These are phyloP conservation scores for Xylariomycetidae sp. DNA, from an alignment of 2,329 filamentous ascomycete genomes.

Conservation along the genomic window DNA sequence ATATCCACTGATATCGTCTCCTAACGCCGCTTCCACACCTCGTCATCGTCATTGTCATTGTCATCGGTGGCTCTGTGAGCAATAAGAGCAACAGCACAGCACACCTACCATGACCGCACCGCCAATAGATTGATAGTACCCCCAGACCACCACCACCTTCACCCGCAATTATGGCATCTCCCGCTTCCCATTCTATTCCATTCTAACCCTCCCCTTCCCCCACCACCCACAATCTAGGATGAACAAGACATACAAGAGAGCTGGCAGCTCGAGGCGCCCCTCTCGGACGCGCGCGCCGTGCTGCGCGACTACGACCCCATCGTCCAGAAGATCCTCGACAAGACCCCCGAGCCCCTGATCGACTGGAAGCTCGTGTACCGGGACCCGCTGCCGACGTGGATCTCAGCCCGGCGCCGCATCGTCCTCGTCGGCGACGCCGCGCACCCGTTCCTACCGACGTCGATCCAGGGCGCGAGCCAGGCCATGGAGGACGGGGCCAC, in stretches of 20 bases:
- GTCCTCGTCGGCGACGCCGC: constrained; percentile 44
- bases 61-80: not conserved
- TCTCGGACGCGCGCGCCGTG: constrained; percentile 24
- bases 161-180: too few relatives aligned
- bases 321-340: constrained; percentile 37
- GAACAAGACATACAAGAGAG: constrained; percentile 24
- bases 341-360: constrained; percentile 25
- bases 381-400: constrained; percentile 35
- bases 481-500: constrained; percentile 46
- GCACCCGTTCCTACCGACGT: constrained; percentile 45
- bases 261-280: constrained; percentile 16
- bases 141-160: too few relatives aligned
- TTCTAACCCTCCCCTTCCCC: too few relatives aligned
- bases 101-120: too few relatives aligned
- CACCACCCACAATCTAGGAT: constrained; percentile 10
- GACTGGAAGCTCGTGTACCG: constrained; percentile 35
- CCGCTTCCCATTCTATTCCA: too few relatives aligned
- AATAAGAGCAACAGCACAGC: too few relatives aligned
- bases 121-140: too few relatives aligned
- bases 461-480: constrained; percentile 42
- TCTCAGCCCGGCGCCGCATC: constrained; percentile 35
- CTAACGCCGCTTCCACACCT: too few relatives aligned
- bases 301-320: constrained; percentile 27
- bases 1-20: too few relatives aligned
- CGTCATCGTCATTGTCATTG: not conserved